Conservation (phyloP, 1,284 basidiomycete species). For the Ceratobasidium sp. region DNA sequence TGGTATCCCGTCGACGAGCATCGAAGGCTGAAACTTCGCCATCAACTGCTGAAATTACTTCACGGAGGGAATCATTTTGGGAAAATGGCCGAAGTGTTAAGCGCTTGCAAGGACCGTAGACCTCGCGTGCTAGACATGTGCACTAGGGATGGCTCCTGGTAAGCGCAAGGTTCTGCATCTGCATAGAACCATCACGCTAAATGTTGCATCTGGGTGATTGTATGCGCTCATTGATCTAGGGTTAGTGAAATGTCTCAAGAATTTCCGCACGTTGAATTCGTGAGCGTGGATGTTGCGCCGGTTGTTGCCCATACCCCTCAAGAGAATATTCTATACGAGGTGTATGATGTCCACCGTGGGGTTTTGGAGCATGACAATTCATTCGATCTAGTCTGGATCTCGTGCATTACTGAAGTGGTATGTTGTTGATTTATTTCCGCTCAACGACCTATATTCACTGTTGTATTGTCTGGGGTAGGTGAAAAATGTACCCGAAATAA, state of each 20-base stretch:
- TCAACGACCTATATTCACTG: neutral
- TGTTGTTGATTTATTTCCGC: neutral
- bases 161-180: neutral
- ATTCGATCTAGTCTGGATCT: conserved; percentile 47
- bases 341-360: conserved; percentile 48
- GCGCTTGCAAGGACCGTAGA: conserved; percentile 42
- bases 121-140: conserved; percentile 48
- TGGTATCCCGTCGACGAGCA: conserved; percentile 47
- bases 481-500: conserved; percentile 14
- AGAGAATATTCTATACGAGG: conserved; percentile 48
- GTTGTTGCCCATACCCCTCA: conserved; percentile 46
- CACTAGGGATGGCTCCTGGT: conserved; percentile 49
- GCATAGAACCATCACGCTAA: neutral
- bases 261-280: conserved; percentile 48
- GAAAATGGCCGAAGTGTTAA: conserved; percentile 40
- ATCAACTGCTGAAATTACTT: conserved; percentile 45
- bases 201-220: conserved; percentile 12
- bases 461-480: neutral
- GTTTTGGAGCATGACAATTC: conserved; percentile 45
- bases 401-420: conserved; percentile 24
- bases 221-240: conserved; percentile 31
- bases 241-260: conserved; percentile 48
- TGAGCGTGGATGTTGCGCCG: conserved; percentile 49
- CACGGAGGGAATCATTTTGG: conserved; percentile 47
- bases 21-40: conserved; percentile 41